Evolutionary conservation across 768 basidiomycete genomes (phyloP).

Genomic region (Amyloporia xantha): DNA sequence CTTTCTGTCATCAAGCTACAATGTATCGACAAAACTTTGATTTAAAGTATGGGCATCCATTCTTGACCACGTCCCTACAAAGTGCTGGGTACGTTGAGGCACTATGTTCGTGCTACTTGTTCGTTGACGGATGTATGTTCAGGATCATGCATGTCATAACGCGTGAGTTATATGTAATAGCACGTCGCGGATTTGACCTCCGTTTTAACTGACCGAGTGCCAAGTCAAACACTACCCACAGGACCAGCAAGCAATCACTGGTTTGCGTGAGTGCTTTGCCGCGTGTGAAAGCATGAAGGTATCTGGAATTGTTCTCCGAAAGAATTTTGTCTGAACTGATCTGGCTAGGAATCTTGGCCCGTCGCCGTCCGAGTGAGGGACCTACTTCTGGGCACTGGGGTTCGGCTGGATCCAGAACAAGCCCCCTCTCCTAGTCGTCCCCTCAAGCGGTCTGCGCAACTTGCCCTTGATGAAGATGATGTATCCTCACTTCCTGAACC

Average conservation of each 20-base stretch:
- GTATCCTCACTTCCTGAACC: too few species aligned
- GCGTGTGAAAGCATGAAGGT: slow-evolving; percentile 68
- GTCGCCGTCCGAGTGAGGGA: slow-evolving; percentile 63
- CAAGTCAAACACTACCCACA: slow-evolving; percentile 64
- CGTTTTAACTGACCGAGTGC: slow-evolving; percentile 6
- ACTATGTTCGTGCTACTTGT: background rate
- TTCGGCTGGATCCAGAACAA: background rate
- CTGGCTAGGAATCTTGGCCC: slow-evolving; percentile 55
- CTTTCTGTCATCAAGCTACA: slow-evolving; percentile 38
- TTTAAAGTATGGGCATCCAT: slow-evolving; percentile 54
- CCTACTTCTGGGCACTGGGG: slow-evolving; percentile 50
- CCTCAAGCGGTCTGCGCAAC: background rate
- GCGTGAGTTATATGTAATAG: slow-evolving; percentile 28
- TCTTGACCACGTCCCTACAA: slow-evolving; percentile 61
- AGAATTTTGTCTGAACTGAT: background rate
- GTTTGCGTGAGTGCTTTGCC: slow-evolving; percentile 56
- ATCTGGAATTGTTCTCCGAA: slow-evolving; percentile 5
- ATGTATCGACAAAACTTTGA: slow-evolving; percentile 56
- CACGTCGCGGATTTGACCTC: background rate
- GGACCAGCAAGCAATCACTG: slow-evolving; percentile 60
- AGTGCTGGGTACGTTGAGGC: slow-evolving; percentile 56
- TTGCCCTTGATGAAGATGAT: too few species aligned
- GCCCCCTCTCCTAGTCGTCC: background rate
- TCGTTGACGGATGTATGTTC: slow-evolving; percentile 6
- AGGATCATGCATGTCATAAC: slow-evolving; percentile 79